A percentile compares a stretch with the other conserved stretches of the same genome.
Conservation (phyloP, 495 filamentous ascomycete genomes). For the Polyplosphaeria fusca region DNA sequence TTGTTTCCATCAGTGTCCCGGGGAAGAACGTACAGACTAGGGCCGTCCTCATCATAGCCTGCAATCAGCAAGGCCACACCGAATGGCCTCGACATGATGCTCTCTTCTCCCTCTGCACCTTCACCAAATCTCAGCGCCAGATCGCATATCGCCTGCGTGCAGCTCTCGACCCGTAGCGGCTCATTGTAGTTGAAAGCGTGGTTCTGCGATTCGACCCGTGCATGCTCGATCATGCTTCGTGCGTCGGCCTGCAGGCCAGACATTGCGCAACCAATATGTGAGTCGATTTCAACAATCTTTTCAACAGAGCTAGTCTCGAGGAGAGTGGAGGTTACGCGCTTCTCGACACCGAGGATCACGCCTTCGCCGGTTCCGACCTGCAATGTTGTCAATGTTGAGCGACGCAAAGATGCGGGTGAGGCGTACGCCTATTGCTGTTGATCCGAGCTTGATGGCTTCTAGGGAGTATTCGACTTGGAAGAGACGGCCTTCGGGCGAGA, state of each 20-base stretch:
- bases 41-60: constrained; percentile 94
- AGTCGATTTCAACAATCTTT: constrained; percentile 99
- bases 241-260: constrained; percentile 95
- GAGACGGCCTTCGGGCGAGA: constrained; percentile 98
- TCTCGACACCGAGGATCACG: constrained; percentile 95
- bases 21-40: constrained; percentile 65
- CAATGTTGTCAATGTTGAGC: constrained; percentile 6
- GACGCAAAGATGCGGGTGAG: constrained; percentile 2
- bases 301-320: constrained; percentile 96
- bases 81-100: constrained; percentile 95
- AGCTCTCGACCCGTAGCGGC: constrained; percentile 88
- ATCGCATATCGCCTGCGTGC: constrained; percentile 98
- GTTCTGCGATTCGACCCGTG: constrained; percentile 93
- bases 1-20: not conserved
- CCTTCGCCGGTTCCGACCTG: constrained; percentile 87
- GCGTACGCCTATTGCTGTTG: constrained; percentile 89
- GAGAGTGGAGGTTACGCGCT: constrained; percentile 95
- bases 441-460: constrained; percentile 99
- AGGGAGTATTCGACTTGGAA: constrained; percentile 99
- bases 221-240: constrained; percentile 93
- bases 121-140: constrained; percentile 94
- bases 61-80: constrained; percentile 96
- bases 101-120: constrained; percentile 96
- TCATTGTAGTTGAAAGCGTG: constrained; percentile 97
- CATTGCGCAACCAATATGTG: constrained; percentile 98